Evolutionary conservation across 2,329 filamentous ascomycete genomes (phyloP).

Genomic region (Fusarium sp.): DNA sequence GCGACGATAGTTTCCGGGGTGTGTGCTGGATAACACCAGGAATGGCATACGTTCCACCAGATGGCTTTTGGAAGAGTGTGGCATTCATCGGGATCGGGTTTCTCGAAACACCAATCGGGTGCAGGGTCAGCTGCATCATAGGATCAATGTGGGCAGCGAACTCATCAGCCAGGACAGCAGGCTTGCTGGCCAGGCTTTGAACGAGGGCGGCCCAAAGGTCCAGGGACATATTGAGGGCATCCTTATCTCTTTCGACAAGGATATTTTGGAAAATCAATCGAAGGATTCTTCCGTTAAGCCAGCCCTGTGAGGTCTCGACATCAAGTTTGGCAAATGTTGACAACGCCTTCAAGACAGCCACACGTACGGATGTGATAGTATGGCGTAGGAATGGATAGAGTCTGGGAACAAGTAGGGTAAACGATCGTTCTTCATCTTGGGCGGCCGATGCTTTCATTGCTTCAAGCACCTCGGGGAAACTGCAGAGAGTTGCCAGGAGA

Average conservation of each 20-base stretch:
- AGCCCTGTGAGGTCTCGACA: slow-evolving; percentile 83
- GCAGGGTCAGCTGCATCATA: slow-evolving; percentile 87
- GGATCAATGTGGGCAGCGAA: slow-evolving; percentile 82
- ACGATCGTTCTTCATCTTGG: slow-evolving; percentile 87
- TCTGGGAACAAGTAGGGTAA: slow-evolving; percentile 90
- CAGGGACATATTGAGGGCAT: slow-evolving; percentile 84
- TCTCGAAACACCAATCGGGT: slow-evolving; percentile 92
- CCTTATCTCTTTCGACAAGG: slow-evolving; percentile 90
- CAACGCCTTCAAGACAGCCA: slow-evolving; percentile 92
- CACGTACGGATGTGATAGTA: slow-evolving; percentile 95
- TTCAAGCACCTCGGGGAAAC: slow-evolving; percentile 91
- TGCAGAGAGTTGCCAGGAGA: slow-evolving; percentile 92
- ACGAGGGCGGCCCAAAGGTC: slow-evolving; percentile 90
- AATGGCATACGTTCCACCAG: slow-evolving; percentile 83
- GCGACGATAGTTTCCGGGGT: slow-evolving; percentile 64
- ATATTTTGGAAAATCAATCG: slow-evolving; percentile 96
- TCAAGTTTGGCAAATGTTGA: slow-evolving; percentile 94
- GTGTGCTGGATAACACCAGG: slow-evolving; percentile 61
- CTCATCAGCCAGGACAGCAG: slow-evolving; percentile 77
- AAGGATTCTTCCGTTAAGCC: slow-evolving; percentile 91
- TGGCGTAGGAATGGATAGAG: slow-evolving; percentile 97
- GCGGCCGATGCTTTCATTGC: slow-evolving; percentile 94
- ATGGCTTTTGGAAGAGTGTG: slow-evolving; percentile 91
- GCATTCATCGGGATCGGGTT: slow-evolving; percentile 95
- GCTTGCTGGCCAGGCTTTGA: slow-evolving; percentile 74